Percentiles rank a stretch among this genome's conserved stretches.
These are phyloP conservation scores for Boechera retrofracta DNA, from an alignment of 345 rosid species.

Conservation along the genomic window DNA sequence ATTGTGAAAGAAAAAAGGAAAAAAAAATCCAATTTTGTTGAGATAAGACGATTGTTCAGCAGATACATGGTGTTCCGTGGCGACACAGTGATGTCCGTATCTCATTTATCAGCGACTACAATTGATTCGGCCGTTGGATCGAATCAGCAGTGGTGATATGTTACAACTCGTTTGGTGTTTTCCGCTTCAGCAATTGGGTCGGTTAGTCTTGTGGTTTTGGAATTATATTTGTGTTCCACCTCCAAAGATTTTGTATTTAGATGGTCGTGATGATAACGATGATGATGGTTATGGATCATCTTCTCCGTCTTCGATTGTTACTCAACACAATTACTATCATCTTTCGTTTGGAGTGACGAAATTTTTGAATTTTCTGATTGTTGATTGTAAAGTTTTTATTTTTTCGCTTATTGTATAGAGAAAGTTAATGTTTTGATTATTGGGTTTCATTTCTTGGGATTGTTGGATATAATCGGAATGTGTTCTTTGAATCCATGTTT, in stretches of 20 bases:
- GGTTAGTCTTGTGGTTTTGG: conserved; percentile 69
- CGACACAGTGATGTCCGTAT: conserved; percentile 50
- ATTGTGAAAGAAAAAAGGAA: not conserved
- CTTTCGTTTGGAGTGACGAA: conserved; percentile 41
- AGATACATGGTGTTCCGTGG: conserved; percentile 68
- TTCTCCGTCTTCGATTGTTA: conserved; percentile 28
- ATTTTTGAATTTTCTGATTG: not conserved
- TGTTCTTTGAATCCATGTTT: not conserved
- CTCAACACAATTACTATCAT: conserved; percentile 40
- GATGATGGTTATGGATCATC: conserved; percentile 32
- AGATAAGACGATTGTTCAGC: conserved; percentile 23
- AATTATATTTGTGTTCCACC: conserved; percentile 72
- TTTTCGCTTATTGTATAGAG: not conserved
- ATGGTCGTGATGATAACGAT: conserved; percentile 18
- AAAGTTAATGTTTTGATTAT: not conserved
- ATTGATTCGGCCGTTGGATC: conserved; percentile 51
- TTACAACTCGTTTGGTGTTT: conserved; percentile 72
- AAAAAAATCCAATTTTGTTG: conserved; percentile 5
- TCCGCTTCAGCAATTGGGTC: conserved; percentile 74
- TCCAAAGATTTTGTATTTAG: conserved; percentile 53
- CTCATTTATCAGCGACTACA: conserved; percentile 56
- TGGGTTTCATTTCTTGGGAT: not conserved
- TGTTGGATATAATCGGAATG: conserved; percentile 20
- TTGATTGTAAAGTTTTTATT: conserved; percentile 26
- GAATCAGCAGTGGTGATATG: conserved; percentile 60